Percentiles rank a stretch among this genome's conserved stretches.
phyloP scores from a whole-genome alignment of 805 yeast genomes.

The Saccharomycopsis amapae region DNA sequence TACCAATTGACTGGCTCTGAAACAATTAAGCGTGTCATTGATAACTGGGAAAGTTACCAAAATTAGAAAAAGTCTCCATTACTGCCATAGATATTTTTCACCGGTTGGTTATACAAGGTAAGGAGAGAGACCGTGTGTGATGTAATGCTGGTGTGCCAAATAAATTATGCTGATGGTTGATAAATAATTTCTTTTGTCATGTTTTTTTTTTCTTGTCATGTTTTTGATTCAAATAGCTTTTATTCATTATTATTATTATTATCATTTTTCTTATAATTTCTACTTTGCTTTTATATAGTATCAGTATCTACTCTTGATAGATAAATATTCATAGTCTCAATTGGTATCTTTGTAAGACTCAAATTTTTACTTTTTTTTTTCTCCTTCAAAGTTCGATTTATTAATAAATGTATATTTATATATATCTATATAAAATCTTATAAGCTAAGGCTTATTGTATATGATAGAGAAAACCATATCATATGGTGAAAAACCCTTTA shows the following conservation, averaged over 20 bases:
- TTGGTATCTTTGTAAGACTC: constrained; percentile 65
- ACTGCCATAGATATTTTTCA: neutral
- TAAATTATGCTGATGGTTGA: neutral
- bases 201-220: neutral
- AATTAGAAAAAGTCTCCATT: neutral
- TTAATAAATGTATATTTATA: too few species aligned
- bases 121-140: constrained; percentile 6
- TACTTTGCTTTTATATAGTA: neutral
- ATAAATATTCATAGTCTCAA: constrained; percentile 41
- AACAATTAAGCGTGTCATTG: constrained; percentile 81
- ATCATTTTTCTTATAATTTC: neutral
- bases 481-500: too few species aligned
- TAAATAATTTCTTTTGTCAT: too few species aligned
- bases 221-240: neutral
- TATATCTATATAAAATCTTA: too few species aligned
- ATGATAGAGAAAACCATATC: too few species aligned
- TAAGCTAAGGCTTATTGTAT: too few species aligned
- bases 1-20: constrained; percentile 87
- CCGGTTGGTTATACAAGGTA: neutral
- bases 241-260: neutral
- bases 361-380: constrained; percentile 72
- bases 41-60: constrained; percentile 89
- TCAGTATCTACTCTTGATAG: neutral
- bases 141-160: neutral
- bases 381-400: too few species aligned